Evolutionary conservation across 441 rosid species (phyloP).

Genomic region (Aleurites moluccanus): DNA sequence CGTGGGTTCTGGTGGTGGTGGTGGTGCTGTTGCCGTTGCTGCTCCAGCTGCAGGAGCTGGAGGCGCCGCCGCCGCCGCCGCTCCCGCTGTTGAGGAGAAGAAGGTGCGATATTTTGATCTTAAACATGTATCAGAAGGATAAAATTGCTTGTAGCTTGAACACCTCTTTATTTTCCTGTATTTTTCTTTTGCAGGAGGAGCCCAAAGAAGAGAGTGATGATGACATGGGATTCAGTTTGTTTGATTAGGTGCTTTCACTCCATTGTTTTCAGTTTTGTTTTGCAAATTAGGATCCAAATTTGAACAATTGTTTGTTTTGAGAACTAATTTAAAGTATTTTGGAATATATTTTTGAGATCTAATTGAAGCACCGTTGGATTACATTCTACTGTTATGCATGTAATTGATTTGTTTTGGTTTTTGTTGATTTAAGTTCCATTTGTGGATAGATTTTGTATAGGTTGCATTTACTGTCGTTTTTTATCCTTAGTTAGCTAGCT

Average conservation of each 20-base stretch:
- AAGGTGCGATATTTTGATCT: constrained; percentile 37
- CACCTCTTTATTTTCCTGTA: neutral
- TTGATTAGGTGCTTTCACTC: neutral
- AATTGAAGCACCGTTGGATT: neutral
- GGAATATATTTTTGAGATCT: neutral
- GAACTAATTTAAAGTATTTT: neutral
- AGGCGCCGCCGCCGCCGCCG: constrained; percentile 41
- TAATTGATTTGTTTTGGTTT: no score
- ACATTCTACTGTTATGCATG: neutral
- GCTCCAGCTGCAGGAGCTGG: constrained; percentile 44
- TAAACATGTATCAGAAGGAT: no score
- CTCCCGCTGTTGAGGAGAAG: constrained; percentile 50
- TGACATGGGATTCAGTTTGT: neutral
- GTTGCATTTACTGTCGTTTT: no score
- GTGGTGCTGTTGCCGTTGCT: constrained; percentile 38
- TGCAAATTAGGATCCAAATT: neutral
- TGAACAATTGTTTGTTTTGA: neutral
- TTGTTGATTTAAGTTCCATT: no score
- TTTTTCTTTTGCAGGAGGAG: neutral
- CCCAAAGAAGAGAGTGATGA: constrained; percentile 1
- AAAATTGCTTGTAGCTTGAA: neutral
- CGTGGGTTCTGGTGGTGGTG: constrained; percentile 68
- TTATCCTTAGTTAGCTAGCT: no score
- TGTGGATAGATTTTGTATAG: no score
- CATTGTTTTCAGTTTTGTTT: neutral